Evolutionary conservation across 805 yeast genomes (phyloP), one percentile per base, ranked within the genome.

Genomic region (Saturnispora kantuleensis): DNA sequence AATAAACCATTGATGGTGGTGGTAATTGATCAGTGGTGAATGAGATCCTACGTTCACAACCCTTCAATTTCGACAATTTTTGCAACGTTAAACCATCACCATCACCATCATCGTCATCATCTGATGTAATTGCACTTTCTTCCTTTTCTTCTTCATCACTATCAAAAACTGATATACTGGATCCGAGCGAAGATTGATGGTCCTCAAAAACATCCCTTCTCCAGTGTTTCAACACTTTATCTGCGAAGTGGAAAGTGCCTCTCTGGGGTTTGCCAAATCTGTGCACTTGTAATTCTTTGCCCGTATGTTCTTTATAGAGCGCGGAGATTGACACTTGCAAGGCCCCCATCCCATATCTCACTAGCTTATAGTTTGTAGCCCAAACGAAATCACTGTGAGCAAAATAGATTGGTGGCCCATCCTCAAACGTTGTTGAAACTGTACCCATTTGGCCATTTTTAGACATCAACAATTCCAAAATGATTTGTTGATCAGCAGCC

Each of bases 261-360:
- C 80, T 71, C 60, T 87, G 93, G 1, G 96, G 96, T 63, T 87
- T 87, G 57, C 96, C 96, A 56, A 84, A 87, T 58, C 94, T 70
- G 42, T 83, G 84, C 38, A 84, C 89, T 56, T 79, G 77, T 54
- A 87, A 70, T 53, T 84, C 89, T 51, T 71, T 73, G 47, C 95
- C 95, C 2, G 96, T 85, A 56, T 82, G 87, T 56, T 85, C 94
- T 59, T 80, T 75, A 65, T 79, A 87, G 47, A 87, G 69, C 0
- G 95, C 93, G 45, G 89, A 88, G 56, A 86, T 79, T 16, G 94
- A 82, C 34, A 84, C 88, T 62, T 86, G 95, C 51, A 87, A 70
- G 3, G 96, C 96, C 48, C 96, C 96, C 94, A 87, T 88, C 49
- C 96, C 96, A 59, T 87, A 85, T 59, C 96, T 72, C 13, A 87